Percentiles rank a stretch among this genome's conserved stretches.
Evolutionary conservation across 129 eudicot genomes (phyloP).

Genomic region (Centrapalus pauciflorus): DNA sequence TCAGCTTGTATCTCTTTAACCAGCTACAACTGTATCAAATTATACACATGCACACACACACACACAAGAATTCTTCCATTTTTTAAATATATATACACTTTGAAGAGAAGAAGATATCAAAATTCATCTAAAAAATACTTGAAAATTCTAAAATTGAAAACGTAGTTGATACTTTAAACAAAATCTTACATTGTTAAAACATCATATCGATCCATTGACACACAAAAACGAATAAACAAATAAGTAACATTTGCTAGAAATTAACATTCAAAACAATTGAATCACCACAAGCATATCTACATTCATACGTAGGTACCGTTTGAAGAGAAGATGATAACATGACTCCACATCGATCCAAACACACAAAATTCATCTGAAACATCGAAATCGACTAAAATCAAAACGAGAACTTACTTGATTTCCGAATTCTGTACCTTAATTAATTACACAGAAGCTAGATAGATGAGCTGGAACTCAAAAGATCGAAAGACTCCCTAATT

Average conservation of each 20-base stretch:
- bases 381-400: background rate
- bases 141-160: no score
- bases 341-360: no score
- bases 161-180: no score
- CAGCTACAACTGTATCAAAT: background rate
- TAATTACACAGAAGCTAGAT: no score
- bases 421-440: background rate
- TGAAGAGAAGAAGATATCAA: background rate
- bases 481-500: background rate
- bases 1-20: background rate
- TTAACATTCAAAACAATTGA: no score
- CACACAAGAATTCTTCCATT: background rate
- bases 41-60: background rate
- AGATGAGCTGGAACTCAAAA: conserved; percentile 13
- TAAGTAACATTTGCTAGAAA: no score
- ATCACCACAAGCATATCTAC: no score
- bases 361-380: background rate
- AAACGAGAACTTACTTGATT: conserved; percentile 25
- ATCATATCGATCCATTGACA: no score
- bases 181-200: no score
- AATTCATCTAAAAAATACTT: background rate
- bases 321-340: background rate
- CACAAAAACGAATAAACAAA: no score
- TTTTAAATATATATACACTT: no score
- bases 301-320: no score